These are phyloP conservation scores for Boletellus deceptivus DNA, from an alignment of 1,284 basidiomycete species.

Conservation along the genomic window DNA sequence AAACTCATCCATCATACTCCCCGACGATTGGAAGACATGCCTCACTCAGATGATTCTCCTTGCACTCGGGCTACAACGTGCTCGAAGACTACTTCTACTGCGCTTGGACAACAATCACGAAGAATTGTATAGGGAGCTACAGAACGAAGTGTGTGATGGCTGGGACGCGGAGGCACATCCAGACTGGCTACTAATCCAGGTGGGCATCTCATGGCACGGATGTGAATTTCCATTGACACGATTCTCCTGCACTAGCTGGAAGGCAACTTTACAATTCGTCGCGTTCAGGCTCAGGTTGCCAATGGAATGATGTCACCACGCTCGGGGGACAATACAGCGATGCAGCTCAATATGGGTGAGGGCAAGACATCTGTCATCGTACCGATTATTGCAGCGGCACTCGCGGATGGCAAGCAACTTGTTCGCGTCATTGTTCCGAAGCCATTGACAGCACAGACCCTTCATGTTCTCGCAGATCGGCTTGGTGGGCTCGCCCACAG, in stretches of 20 bases:
- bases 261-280: background rate
- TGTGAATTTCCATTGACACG: background rate
- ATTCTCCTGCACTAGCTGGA: background rate
- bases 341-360: background rate
- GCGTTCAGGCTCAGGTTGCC: background rate
- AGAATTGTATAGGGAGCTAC: conserved; percentile 35
- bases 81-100: conserved; percentile 16
- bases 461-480: background rate
- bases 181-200: conserved; percentile 49
- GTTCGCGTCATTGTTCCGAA: background rate
- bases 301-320: background rate
- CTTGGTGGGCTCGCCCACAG: background rate
- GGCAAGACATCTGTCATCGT: background rate
- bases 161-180: conserved; percentile 18
- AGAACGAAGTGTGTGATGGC: conserved; percentile 20
- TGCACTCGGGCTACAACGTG: conserved; percentile 34
- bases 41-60: conserved; percentile 29
- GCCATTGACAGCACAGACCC: background rate
- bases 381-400: background rate
- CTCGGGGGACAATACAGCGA: background rate
- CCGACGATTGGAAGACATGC: conserved; percentile 27
- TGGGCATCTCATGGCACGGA: conserved; percentile 9
- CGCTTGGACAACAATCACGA: conserved; percentile 9
- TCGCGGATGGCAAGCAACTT: background rate
- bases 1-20: background rate